A percentile compares a stretch with the other conserved stretches of the same genome.
These are phyloP conservation scores for Lycium barbarum DNA, from an alignment of 257 asterid species.

Conservation along the genomic window DNA sequence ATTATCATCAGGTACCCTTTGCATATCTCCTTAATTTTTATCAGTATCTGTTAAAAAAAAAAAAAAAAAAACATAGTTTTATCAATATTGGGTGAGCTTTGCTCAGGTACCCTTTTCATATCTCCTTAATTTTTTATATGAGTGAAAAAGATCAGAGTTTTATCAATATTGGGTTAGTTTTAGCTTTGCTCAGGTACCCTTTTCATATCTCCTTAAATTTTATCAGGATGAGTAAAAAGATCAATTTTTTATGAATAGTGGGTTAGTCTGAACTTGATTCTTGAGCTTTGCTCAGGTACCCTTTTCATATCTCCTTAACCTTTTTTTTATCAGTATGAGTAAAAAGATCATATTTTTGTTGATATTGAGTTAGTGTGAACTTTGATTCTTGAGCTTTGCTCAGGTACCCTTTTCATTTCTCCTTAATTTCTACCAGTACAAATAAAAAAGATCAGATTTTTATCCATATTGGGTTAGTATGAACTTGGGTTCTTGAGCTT, in stretches of 20 bases:
- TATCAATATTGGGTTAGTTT: background rate
- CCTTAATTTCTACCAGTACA: background rate
- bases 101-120: background rate
- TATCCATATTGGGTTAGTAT: background rate
- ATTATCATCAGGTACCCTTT: constrained; percentile 69
- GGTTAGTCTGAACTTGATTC: too few relatives aligned
- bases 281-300: too few relatives aligned
- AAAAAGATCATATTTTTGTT: too few relatives aligned
- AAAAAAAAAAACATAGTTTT: background rate
- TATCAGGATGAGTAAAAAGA: background rate
- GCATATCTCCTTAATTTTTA: background rate
- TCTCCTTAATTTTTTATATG: background rate
- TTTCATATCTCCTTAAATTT: background rate
- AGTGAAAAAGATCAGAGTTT: background rate
- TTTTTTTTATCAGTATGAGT: background rate
- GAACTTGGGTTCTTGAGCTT: background rate
- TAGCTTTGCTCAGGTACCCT: background rate
- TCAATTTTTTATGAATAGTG: too few relatives aligned
- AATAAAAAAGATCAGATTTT: background rate
- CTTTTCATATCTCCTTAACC: too few relatives aligned
- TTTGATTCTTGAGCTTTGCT: too few relatives aligned
- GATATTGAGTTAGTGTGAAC: too few relatives aligned
- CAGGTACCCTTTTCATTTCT: too few relatives aligned
- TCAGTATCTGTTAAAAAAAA: background rate
- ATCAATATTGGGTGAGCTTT: background rate